Percentiles rank a stretch among this genome's conserved stretches.
phyloP scores from a whole-genome alignment of 192 early-diverging fungal genomes.

The Coemansia sp. region DNA sequence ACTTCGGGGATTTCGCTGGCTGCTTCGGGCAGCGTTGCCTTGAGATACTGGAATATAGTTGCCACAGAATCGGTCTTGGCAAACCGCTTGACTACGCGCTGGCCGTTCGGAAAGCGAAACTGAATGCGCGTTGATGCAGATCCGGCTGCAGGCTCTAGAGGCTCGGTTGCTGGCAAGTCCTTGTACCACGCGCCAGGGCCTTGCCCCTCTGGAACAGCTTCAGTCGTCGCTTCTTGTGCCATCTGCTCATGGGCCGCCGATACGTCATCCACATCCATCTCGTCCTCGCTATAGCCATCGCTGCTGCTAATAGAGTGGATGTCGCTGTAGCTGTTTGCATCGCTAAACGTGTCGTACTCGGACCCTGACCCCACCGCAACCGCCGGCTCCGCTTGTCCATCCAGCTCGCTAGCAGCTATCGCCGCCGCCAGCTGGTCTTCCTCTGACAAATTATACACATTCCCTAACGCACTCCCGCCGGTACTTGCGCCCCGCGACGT shows the following conservation, averaged over 20 bases:
- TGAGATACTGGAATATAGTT: conserved; percentile 82
- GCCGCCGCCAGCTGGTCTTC: conserved; percentile 87
- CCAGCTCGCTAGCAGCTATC: conserved; percentile 67
- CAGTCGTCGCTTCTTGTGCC: neutral
- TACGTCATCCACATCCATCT: conserved; percentile 42
- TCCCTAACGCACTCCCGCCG: conserved; percentile 13
- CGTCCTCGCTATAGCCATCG: conserved; percentile 37
- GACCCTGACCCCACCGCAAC: conserved; percentile 17
- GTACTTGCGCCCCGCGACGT: neutral
- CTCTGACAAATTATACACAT: conserved; percentile 74
- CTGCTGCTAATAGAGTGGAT: conserved; percentile 32
- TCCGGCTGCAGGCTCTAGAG: conserved; percentile 52
- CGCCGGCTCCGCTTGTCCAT: conserved; percentile 7
- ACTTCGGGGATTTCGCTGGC: conserved; percentile 61
- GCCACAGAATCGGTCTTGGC: conserved; percentile 69
- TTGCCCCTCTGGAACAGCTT: neutral
- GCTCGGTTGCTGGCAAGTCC: conserved; percentile 20
- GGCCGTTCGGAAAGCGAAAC: conserved; percentile 79
- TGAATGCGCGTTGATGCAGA: conserved; percentile 73
- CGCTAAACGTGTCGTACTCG: conserved; percentile 14
- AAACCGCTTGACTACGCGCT: conserved; percentile 75
- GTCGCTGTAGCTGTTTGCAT: conserved; percentile 44
- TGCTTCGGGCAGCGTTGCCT: conserved; percentile 66
- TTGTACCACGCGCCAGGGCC: conserved; percentile 38
- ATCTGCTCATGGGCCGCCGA: conserved; percentile 18